phyloP scores from a whole-genome alignment of 805 yeast species.

The Yarrowia sp. region DNA sequence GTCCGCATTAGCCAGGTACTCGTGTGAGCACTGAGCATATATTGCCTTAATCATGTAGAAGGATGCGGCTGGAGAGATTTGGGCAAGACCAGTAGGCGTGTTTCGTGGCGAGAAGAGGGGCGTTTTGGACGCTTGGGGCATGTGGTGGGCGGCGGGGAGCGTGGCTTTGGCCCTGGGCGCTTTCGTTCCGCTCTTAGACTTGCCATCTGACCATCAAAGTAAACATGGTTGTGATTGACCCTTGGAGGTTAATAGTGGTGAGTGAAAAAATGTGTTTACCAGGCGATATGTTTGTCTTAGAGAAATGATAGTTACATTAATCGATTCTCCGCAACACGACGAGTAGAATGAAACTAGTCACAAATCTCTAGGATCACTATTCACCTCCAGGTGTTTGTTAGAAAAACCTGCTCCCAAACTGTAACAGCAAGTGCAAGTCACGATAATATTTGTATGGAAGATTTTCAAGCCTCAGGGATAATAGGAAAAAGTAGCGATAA shows the following conservation, averaged over 20 bases:
- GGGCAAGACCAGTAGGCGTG: not conserved
- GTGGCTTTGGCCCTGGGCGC: not conserved
- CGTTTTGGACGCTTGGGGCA: not conserved
- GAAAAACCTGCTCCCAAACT: constrained; percentile 17
- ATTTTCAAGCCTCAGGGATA: not conserved
- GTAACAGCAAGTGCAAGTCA: constrained; percentile 18
- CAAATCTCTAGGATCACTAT: too few relatives aligned
- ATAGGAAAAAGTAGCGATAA: not conserved
- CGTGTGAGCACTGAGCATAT: constrained; percentile 22
- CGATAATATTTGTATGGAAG: constrained; percentile 7
- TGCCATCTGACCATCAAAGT: constrained; percentile 7
- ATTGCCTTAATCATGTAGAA: constrained; percentile 13
- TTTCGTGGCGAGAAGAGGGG: too few relatives aligned
- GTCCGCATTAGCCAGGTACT: constrained; percentile 25
- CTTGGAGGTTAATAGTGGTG: not conserved
- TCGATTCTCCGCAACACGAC: not conserved
- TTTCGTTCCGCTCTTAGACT: constrained; percentile 13
- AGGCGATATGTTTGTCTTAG: not conserved
- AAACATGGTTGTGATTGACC: constrained; percentile 4
- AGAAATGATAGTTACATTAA: too few relatives aligned
- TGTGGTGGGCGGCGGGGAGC: not conserved
- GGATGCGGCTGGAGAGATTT: constrained; percentile 22
- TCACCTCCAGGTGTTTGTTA: not conserved
- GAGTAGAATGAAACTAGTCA: not conserved
- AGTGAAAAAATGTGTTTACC: not conserved